These are phyloP conservation scores for Setaria viridis DNA, from an alignment of 202 grass and related monocot genomes.

Conservation along the genomic window DNA sequence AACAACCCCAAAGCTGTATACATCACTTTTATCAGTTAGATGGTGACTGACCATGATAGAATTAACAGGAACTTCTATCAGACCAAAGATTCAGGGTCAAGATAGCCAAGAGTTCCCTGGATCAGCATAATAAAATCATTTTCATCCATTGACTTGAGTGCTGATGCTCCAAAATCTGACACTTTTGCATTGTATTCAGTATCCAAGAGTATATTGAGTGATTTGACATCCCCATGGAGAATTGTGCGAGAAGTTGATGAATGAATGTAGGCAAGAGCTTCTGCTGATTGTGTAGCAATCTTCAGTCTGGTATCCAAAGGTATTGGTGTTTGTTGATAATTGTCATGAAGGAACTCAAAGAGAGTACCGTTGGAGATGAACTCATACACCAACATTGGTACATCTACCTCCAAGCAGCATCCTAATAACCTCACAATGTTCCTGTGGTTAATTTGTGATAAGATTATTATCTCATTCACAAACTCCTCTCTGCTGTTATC, in stretches of 20 bases:
- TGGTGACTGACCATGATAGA: conserved; percentile 33
- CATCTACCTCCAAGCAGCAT: conserved; percentile 67
- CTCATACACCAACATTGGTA: conserved; percentile 75
- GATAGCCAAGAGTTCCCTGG: conserved; percentile 55
- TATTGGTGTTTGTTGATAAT: background rate
- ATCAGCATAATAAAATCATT: conserved; percentile 48
- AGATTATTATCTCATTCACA: conserved; percentile 73
- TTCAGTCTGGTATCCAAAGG: conserved; percentile 43
- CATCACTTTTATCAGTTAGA: conserved; percentile 65
- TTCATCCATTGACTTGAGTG: conserved; percentile 48
- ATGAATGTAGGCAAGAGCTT: conserved; percentile 40
- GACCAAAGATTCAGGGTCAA: conserved; percentile 47
- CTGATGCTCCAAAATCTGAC: conserved; percentile 60
- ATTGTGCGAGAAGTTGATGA: conserved; percentile 39
- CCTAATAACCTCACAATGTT: conserved; percentile 66
- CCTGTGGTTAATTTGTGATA: conserved; percentile 67
- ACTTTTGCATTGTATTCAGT: too few species aligned
- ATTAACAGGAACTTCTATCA: too few species aligned
- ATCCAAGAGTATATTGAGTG: too few species aligned
- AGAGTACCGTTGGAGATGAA: conserved; percentile 55
- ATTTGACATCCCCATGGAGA: too few species aligned
- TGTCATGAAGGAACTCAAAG: conserved; percentile 54
- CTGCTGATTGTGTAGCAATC: conserved; percentile 54
- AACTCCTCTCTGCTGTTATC: conserved; percentile 53
- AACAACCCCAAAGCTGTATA: conserved; percentile 68